Evolutionary conservation across 495 filamentous ascomycete species (phyloP), one percentile per base, ranked within the genome.

Genomic region (Penicillium paxilli): DNA sequence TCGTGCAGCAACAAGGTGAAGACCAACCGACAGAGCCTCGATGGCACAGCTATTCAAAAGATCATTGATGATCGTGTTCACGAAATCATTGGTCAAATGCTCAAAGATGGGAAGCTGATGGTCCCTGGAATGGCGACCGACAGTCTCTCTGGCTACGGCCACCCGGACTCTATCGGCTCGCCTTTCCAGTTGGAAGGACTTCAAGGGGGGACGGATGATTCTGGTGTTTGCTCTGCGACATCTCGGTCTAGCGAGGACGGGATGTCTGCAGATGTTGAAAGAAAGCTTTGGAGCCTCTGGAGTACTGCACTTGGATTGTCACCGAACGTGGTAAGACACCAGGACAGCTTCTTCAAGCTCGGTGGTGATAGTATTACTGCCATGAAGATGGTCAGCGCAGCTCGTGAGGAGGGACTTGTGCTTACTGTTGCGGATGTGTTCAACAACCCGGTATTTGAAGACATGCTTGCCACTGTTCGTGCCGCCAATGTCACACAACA

Each of bases 341-440:
- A 74, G 28, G 73, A 71, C 45, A 77, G 72, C 47, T 80, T 80
- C 66, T 79, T 80, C 55, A 74, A 72, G 21, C 50, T 78, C 12
- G 77, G 77, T 21, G 77, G 77, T 37, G 77, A 80, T 46, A 79
- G 85, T 47, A 86, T 89, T 51, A 76, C 78, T 6, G 84, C 86
- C 10, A 89, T 89, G 83, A 85, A 82, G 65, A 71, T 89, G 40
- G 85, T 85, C 8, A 80, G 83, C 10, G 78, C 80, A 55, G 79
- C 80, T 25, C 70, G 78, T 9, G 75, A 80, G 35, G 74, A 80
- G 22, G 79, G 80, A 4, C 47, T 86, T 32, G 66, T 75, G 23
- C 59, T 87, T 38, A 83, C 78, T 4, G 83, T 87, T 11, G 77
- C 79, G 0, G 77, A 79, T 62, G 70, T 80, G 33, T 78, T 80